A percentile compares a stretch with the other conserved stretches of the same genome.
These are phyloP conservation scores for Thymus quinquecostatus DNA, from an alignment of 257 asterid species.

Conservation along the genomic window DNA sequence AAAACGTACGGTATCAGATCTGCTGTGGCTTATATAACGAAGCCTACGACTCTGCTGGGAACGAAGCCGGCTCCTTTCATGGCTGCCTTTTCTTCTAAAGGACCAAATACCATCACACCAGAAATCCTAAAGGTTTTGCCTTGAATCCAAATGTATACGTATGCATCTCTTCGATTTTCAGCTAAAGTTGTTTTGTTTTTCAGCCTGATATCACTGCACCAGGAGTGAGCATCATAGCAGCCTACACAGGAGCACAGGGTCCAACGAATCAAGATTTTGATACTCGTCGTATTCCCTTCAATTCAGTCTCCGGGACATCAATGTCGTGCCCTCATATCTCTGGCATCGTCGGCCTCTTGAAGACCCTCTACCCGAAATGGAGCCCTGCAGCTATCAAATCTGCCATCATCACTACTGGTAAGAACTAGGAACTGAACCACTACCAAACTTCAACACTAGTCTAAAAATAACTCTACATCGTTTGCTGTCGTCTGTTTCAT, in stretches of 20 bases:
- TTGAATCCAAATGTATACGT: not conserved
- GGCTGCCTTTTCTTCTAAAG: conserved; percentile 89
- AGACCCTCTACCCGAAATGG: conserved; percentile 83
- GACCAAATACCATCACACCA: conserved; percentile 70
- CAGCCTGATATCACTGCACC: conserved; percentile 99
- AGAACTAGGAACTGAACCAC: not conserved
- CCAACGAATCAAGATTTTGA: conserved; percentile 74
- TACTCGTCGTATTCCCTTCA: conserved; percentile 58
- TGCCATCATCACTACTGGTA: conserved; percentile 83
- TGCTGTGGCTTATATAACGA: conserved; percentile 61
- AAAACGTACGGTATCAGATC: conserved; percentile 43
- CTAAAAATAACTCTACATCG: not conserved
- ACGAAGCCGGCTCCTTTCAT: conserved; percentile 83
- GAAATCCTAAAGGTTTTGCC: conserved; percentile 74
- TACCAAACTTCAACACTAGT: not conserved
- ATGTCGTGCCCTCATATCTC: conserved; percentile 97
- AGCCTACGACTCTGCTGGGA: conserved; percentile 54
- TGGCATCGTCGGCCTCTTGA: conserved; percentile 85
- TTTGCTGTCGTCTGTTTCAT: not conserved
- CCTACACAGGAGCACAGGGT: conserved; percentile 69
- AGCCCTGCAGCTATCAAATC: conserved; percentile 96
- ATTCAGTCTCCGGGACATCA: conserved; percentile 84
- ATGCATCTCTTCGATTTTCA: not conserved
- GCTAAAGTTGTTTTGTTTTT: not conserved
- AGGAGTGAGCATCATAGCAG: conserved; percentile 88